Evolutionary conservation across 2,329 filamentous ascomycete species (phyloP), one percentile per base, ranked within the genome.

Genomic region (Davidsoniella eucalypti): DNA sequence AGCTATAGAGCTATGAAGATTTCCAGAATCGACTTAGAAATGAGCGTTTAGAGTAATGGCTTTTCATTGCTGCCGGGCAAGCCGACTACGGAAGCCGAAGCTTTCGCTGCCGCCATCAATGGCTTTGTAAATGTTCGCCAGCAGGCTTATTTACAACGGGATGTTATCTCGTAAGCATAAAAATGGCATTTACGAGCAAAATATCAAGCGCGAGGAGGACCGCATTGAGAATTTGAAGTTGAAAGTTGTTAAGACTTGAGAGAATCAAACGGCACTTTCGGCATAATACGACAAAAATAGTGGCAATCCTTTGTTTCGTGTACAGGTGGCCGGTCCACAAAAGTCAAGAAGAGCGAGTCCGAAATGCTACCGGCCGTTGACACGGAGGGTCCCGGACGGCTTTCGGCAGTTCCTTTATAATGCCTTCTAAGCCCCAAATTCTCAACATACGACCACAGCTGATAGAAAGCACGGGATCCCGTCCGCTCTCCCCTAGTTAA

Each of bases 131-230:
- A 53, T 52, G 78, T 92, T 18, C 79, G 86, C 52, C 80, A 94
- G 58, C 90, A 96, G 63, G 82, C 88, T 66, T 88, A 95, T 53
- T 68, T 96, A 18, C 90, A 95, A 64, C 76, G 87, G 55, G 87
- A 94, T 59, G 93, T 96, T 55, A 75, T 75, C 1, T 61, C 71
- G n/a, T 73, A 82, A 56, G 78, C 77, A 3, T 78, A n/a, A 73
- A 50, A 66, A 72, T n/a, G 74, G 71, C 0, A 62, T 82, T 51
- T 73, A 73, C 42, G 76, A 80, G 50, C 71, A 71, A 39, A 78
- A 82, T 54, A 76, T 82, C 56, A 75, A 76, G 58, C 72, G 71
- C 55, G 78, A 82, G 50, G 67, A 73, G 56, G 77, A 73, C 51
- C 72, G 78, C 25, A 81, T 82, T 47, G 70, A 73, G 43, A 80